phyloP scores from a whole-genome alignment of 2,329 filamentous ascomycete genomes.

The Stachybotrys echinatus region DNA sequence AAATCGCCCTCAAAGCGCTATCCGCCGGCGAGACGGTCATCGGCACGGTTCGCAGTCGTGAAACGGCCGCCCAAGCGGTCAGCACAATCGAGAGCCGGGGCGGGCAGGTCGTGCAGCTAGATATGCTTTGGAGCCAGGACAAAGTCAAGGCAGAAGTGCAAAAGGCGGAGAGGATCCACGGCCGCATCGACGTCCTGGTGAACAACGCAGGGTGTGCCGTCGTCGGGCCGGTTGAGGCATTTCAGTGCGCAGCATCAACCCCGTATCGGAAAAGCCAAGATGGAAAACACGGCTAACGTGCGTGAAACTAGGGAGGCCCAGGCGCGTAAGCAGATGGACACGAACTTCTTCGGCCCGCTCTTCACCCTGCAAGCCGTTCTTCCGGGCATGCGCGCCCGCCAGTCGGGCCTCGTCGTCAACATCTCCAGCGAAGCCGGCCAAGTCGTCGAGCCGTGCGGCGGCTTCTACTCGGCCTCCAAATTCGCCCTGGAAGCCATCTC shows the following conservation, averaged over 20 bases:
- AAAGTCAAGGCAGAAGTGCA: constrained; percentile 16
- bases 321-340: constrained; percentile 34
- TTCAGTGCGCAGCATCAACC: neutral
- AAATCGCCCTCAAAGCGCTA: constrained; percentile 11
- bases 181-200: constrained; percentile 42
- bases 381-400: constrained; percentile 36
- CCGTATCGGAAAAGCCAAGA: too few relatives aligned
- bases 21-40: constrained; percentile 13
- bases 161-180: constrained; percentile 17
- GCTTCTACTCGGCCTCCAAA: constrained; percentile 41
- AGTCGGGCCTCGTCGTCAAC: constrained; percentile 38
- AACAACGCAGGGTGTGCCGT: constrained; percentile 43
- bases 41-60: constrained; percentile 10
- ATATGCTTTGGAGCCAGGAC: constrained; percentile 17
- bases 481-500: constrained; percentile 34
- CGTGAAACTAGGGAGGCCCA: constrained; percentile 25
- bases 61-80: constrained; percentile 10
- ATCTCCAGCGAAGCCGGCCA: constrained; percentile 40
- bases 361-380: constrained; percentile 41
- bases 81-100: constrained; percentile 14
- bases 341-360: constrained; percentile 44
- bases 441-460: constrained; percentile 28
- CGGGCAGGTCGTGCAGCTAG: constrained; percentile 20
- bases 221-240: constrained; percentile 10
- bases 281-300: neutral